Conservation (phyloP, 306 rosid genomes). For the Cucurbita pepo region DNA sequence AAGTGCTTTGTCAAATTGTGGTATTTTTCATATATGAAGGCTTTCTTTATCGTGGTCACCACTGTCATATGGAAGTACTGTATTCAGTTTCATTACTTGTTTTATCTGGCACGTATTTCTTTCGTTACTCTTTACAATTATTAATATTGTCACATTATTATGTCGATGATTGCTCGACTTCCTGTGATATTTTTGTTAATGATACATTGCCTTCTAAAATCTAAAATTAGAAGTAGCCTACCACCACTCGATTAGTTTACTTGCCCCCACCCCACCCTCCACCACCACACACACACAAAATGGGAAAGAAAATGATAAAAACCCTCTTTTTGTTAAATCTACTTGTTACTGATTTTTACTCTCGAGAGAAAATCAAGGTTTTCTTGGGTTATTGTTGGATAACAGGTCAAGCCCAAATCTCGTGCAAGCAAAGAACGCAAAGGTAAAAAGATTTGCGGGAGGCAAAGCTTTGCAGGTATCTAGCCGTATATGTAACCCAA, state of each 20-base stretch:
- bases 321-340: background rate
- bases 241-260: background rate
- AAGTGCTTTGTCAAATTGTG: background rate
- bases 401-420: constrained; percentile 22
- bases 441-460: constrained; percentile 7
- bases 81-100: background rate
- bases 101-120: background rate
- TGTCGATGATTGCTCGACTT: background rate
- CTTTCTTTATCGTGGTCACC: background rate
- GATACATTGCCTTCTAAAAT: background rate
- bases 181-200: background rate
- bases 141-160: background rate
- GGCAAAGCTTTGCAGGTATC: constrained; percentile 73
- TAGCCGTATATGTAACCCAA: constrained; percentile 7
- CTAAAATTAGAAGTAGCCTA: background rate
- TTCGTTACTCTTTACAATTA: background rate
- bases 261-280: background rate
- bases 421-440: constrained; percentile 6
- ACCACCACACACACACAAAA: too few relatives aligned
- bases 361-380: constrained; percentile 8
- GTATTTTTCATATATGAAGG: background rate
- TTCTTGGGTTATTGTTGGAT: constrained; percentile 7
- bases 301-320: background rate
- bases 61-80: background rate
- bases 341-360: background rate